Evolutionary conservation across 148 eudicot genomes (phyloP), one percentile per base, ranked within the genome.

Genomic region (Camellia sinensis): DNA sequence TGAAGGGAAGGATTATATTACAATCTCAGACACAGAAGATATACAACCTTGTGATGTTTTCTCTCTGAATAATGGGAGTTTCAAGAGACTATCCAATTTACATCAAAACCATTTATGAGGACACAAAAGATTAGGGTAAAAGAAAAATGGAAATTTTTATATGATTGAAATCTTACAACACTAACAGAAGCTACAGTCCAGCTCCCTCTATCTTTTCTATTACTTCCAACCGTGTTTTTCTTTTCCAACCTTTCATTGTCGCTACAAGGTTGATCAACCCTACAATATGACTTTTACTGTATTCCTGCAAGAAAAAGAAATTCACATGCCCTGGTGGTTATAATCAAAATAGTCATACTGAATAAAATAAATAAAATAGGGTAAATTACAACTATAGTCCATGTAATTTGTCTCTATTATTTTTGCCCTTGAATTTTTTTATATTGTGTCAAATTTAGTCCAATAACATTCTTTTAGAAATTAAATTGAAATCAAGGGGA

Each of bases 261-360:
- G 98, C 94, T 37, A 95, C 98, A 64, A 95, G 98, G 83, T 95
- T 95, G 44, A 95, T 76, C 73, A 95, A 83, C 79, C 98, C 98
- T n/a, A 84, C 81, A 40, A 95, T 85, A 78, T 95, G 98, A 82
- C 80, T 86, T 79, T 90, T 95, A 61, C 85, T 89, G 74, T 91
- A 95, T 86, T 95, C 96, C 98, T 95, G 90, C 82, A 67, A 74
- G 59, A 46, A 40, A 63, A 45, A 19, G 37, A 43, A 56, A 29
- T 46, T 62, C 14, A 5, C 70, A 70, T 15, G 37, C 54, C 40
- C 29, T 13, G 11, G 52, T 13, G 11, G 52, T 77, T 50, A 63
- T 62, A 43, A 77, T 7, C 59, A 65, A 13, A 41, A 43, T 50
- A 71, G 43, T 37, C 60, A 19, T n/a, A 3, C 64, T 56, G 22